Base-by-base conservation (phyloP, 2,329 filamentous ascomycete genomes). In the Aureobasidium sp. region DNA sequence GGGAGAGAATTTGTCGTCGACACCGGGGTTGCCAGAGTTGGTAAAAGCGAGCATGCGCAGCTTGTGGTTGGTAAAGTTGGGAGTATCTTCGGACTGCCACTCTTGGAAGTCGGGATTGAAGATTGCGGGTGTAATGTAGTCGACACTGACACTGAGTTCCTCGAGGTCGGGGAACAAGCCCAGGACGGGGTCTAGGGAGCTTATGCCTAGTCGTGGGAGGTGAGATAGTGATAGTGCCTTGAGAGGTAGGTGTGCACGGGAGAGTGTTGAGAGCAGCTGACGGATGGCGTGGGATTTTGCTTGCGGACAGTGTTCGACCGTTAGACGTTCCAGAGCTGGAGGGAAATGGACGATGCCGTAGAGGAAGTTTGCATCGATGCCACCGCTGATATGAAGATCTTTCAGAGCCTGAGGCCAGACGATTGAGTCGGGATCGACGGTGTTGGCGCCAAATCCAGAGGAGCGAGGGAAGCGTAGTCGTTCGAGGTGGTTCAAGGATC, bases 401-500 rank as follows among this genome's bases (percentile, higher is more conserved):
- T 72, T 66, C 0, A 81, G 69, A 1, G 68, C 69, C 2, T 75
- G 75, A 1, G 79, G 78, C 78, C 78, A 81, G 12, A 74, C 64
- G 40, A 70, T 70, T 15, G 45, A 29, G 8, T 62, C 39, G 0
- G 64, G 64, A 22, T 65, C 57, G 7, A 65, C 53, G 67, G 66
- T 17, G 60, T 63, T 2, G 66, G 53, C 5, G 40, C 69, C 64
- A 64, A 70, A 70, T 15, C 69, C 68, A 24, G 67, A 69, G 64
- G 67, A 76, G 66, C 65, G 68, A 62, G 64, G 72, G 64, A 66
- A 70, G 64, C 69, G 72, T 69, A 86, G 73, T 2, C 71, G 70
- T 6, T 68, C 68, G 6, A 86, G 73, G 8, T 73, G 70, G 2
- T 67, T 40, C 22, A 86, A 74, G 31, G 75, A 70, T n/a, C 73